A percentile compares a stretch with the other conserved stretches of the same genome.
Conservation (phyloP, 768 basidiomycete genomes). For the Neoboletus brunneissimus region DNA sequence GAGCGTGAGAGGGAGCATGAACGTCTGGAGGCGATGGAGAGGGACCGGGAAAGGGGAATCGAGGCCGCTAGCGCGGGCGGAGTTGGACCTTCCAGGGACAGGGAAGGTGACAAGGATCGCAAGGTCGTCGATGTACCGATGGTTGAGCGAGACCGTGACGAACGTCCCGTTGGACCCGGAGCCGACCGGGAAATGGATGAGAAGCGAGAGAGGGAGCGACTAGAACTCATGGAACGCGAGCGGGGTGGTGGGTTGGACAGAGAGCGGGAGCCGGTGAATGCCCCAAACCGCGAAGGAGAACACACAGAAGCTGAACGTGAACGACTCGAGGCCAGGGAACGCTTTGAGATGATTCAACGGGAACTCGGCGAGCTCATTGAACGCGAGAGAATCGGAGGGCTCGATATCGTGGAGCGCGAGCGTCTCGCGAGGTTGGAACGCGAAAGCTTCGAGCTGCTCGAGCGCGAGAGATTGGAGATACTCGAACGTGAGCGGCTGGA, state of each 20-base stretch:
- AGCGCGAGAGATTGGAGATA: slow-evolving; percentile 29
- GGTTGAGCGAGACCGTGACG: slow-evolving; percentile 23
- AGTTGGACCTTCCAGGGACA: slow-evolving; percentile 17
- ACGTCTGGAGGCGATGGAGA: slow-evolving; percentile 26
- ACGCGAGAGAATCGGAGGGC: slow-evolving; percentile 30
- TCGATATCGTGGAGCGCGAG: slow-evolving; percentile 30
- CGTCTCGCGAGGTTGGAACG: slow-evolving; percentile 29
- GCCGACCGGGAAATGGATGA: slow-evolving; percentile 22
- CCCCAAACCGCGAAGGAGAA: slow-evolving; percentile 20
- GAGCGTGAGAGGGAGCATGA: slow-evolving; percentile 37
- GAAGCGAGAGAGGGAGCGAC: slow-evolving; percentile 29
- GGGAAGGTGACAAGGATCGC: slow-evolving; percentile 25
- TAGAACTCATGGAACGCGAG: slow-evolving; percentile 26
- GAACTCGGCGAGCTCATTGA: slow-evolving; percentile 31
- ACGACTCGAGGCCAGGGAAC: slow-evolving; percentile 23
- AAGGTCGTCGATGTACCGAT: slow-evolving; percentile 13
- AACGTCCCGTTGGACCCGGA: slow-evolving; percentile 18
- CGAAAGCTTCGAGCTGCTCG: slow-evolving; percentile 28
- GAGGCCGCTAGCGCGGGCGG: slow-evolving; percentile 11
- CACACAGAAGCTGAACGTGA: slow-evolving; percentile 25
- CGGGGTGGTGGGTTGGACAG: slow-evolving; percentile 10
- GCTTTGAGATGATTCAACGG: slow-evolving; percentile 34
- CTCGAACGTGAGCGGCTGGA: slow-evolving; percentile 32
- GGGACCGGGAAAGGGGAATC: slow-evolving; percentile 30
- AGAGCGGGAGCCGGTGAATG: slow-evolving; percentile 18